A percentile compares a stretch with the other conserved stretches of the same genome.
phyloP scores from a whole-genome alignment of 2,329 filamentous ascomycete genomes.

The Pseudogymnoascus sp. region DNA sequence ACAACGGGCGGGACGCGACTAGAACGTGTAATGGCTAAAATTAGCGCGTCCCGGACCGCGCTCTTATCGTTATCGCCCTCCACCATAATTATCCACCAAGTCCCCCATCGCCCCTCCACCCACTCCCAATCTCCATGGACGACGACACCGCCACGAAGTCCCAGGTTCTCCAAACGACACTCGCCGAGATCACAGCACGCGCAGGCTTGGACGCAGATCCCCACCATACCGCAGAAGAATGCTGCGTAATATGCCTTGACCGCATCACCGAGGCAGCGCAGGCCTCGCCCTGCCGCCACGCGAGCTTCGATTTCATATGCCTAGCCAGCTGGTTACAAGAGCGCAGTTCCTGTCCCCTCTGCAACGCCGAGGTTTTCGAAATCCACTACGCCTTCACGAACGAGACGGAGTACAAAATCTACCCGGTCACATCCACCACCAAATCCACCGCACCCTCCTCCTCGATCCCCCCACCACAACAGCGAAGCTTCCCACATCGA shows the following conservation, averaged over 20 bases:
- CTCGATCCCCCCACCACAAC: not conserved
- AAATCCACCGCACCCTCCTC: not conserved
- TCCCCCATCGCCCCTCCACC: not conserved
- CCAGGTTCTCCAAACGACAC: slow-evolving; percentile 38
- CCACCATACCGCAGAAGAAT: slow-evolving; percentile 34
- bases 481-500: slow-evolving; percentile 14
- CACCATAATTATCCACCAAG: not conserved
- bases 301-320: slow-evolving; percentile 79
- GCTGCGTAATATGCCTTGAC: slow-evolving; percentile 86
- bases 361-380: slow-evolving; percentile 50
- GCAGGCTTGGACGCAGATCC: slow-evolving; percentile 24
- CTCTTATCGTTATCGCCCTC: slow-evolving; percentile 1
- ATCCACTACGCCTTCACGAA: slow-evolving; percentile 59
- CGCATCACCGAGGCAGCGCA: slow-evolving; percentile 64
- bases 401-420: slow-evolving; percentile 49
- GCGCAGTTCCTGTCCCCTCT: slow-evolving; percentile 70
- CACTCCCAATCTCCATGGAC: slow-evolving; percentile 22
- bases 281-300: slow-evolving; percentile 70
- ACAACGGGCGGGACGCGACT: not conserved
- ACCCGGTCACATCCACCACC: slow-evolving; percentile 39
- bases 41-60: slow-evolving; percentile 4
- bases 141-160: slow-evolving; percentile 35
- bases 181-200: slow-evolving; percentile 34
- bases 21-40: not conserved
- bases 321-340: slow-evolving; percentile 75